Conservation (phyloP, 2,329 filamentous ascomycete species). For the Pseudogymnoascus sp. region DNA sequence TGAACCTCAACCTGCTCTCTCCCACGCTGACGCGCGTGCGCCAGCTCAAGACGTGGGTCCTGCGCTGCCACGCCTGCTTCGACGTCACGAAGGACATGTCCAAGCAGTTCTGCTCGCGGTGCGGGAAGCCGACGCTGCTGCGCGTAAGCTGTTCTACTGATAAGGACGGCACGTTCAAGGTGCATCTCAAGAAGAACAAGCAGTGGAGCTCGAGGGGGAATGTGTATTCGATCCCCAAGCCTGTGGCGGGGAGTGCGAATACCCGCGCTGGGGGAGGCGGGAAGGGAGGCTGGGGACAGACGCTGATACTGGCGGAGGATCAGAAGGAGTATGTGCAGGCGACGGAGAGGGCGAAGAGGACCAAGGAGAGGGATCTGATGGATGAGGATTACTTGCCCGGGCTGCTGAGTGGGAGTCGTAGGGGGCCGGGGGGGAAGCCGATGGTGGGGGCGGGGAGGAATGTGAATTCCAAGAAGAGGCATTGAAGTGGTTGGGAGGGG, state of each 20-base stretch:
- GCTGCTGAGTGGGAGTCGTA: constrained; percentile 73
- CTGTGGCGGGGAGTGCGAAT: constrained; percentile 69
- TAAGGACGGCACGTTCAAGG: constrained; percentile 65
- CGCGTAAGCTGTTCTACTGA: constrained; percentile 81
- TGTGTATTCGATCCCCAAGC: constrained; percentile 87
- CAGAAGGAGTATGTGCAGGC: constrained; percentile 82
- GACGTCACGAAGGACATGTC: constrained; percentile 70
- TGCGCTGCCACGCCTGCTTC: constrained; percentile 94
- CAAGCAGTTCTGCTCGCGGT: constrained; percentile 87
- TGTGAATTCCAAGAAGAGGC: constrained; percentile 69
- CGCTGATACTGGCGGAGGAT: constrained; percentile 82
- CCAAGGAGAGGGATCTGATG: constrained; percentile 75
- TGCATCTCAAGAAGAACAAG: constrained; percentile 90
- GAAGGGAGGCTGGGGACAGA: constrained; percentile 77
- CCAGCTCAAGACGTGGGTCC: constrained; percentile 77
- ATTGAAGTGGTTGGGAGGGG: constrained; percentile 18
- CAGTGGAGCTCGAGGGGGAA: constrained; percentile 94
- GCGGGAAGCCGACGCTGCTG: constrained; percentile 79
- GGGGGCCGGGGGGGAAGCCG: constrained; percentile 55
- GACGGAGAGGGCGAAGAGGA: constrained; percentile 53
- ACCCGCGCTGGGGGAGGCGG: constrained; percentile 68
- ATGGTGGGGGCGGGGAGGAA: constrained; percentile 78
- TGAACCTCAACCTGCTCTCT: constrained; percentile 86
- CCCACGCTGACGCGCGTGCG: constrained; percentile 71
- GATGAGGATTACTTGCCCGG: constrained; percentile 86